Percentiles rank a stretch among this genome's conserved stretches.
These are phyloP conservation scores for Ceriops zippeliana DNA, from an alignment of 345 rosid species.

Conservation along the genomic window DNA sequence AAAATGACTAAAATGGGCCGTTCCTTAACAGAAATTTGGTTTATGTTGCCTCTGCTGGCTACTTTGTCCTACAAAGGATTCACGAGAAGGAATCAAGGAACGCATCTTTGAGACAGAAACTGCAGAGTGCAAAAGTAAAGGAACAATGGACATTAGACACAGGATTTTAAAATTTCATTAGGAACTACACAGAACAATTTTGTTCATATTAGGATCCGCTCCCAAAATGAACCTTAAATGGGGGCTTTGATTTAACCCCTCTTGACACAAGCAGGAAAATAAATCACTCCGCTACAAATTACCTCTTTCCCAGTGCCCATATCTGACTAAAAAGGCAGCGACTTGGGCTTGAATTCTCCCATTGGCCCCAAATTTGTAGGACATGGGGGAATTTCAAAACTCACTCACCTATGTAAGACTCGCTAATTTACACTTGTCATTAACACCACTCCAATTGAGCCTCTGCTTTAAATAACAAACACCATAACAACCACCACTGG, in stretches of 20 bases:
- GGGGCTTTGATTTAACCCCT: constrained; percentile 24
- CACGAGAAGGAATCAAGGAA: no score
- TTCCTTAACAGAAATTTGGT: no score
- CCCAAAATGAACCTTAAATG: constrained; percentile 39
- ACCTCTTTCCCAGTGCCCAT: constrained; percentile 25
- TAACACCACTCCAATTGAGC: constrained; percentile 24
- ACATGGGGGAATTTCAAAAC: constrained; percentile 37
- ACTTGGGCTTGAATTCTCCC: constrained; percentile 33
- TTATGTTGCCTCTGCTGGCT: no score
- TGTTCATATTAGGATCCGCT: constrained; percentile 45
- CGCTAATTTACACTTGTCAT: constrained; percentile 22
- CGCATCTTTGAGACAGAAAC: neutral
- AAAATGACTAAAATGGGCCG: no score
- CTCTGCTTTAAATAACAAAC: constrained; percentile 9
- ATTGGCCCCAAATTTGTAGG: constrained; percentile 31
- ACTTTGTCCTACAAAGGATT: neutral
- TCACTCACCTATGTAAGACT: constrained; percentile 29
- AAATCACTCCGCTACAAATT: constrained; percentile 33
- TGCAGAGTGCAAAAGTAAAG: neutral
- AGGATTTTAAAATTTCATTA: constrained; percentile 1
- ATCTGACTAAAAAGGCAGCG: constrained; percentile 45
- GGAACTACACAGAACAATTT: constrained; percentile 21
- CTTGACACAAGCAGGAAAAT: constrained; percentile 13
- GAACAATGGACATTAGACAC: neutral
- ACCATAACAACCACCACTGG: constrained; percentile 13